These are phyloP conservation scores for Curvularia sp. DNA, from an alignment of 2,329 filamentous ascomycete genomes.

Conservation along the genomic window DNA sequence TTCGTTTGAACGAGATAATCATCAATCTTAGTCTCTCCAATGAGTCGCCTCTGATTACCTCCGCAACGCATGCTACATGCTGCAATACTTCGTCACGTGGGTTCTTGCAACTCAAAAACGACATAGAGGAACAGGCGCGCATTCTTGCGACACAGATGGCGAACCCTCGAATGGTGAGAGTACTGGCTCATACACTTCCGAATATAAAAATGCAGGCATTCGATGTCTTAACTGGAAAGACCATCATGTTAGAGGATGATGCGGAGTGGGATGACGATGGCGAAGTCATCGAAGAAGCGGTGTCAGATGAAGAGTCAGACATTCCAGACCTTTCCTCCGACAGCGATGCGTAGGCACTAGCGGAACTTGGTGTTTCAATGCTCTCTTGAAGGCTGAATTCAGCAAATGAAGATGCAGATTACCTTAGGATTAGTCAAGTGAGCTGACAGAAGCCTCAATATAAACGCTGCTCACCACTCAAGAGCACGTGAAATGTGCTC, in stretches of 20 bases:
- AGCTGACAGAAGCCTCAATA: not conserved
- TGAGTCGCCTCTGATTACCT: not conserved
- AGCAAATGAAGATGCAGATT: not conserved
- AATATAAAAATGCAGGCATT: not conserved
- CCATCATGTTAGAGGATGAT: not conserved
- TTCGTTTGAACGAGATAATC: not conserved
- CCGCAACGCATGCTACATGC: not conserved
- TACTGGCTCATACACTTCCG: not conserved
- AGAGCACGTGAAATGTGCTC: too few relatives aligned
- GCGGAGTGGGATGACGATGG: not conserved
- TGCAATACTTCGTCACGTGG: not conserved
- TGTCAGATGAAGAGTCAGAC: not conserved
- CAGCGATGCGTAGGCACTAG: not conserved
- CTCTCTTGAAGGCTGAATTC: not conserved
- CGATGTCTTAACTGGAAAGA: not conserved
- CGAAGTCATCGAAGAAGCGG: not conserved
- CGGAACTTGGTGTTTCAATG: not conserved
- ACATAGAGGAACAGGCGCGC: not conserved
- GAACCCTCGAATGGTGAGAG: not conserved
- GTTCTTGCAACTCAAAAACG: not conserved
- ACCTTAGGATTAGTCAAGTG: not conserved
- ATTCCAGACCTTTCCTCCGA: not conserved
- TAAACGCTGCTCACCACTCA: not conserved
- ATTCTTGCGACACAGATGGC: not conserved
- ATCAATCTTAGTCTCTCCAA: too few relatives aligned